These are phyloP conservation scores for Ophiostoma himal-ulmi DNA, from an alignment of 2,329 filamentous ascomycete genomes.

Conservation along the genomic window DNA sequence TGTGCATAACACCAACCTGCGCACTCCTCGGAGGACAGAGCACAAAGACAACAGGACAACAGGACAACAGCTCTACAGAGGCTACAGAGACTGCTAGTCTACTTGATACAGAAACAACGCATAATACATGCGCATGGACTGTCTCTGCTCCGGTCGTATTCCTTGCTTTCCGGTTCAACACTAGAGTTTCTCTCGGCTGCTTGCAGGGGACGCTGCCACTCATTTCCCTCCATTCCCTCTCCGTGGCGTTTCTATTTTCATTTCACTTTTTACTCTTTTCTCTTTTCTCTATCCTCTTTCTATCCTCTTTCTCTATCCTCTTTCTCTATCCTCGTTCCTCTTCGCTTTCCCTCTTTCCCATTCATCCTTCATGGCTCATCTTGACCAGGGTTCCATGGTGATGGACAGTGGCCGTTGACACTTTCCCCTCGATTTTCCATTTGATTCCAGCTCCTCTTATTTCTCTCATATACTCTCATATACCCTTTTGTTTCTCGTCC, in stretches of 20 bases:
- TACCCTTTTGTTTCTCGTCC: not conserved
- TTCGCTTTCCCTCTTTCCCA: not conserved
- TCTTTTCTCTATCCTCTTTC: not conserved
- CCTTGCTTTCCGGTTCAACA: not conserved
- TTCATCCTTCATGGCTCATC: constrained; percentile 1
- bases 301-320: not conserved
- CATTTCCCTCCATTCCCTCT: not conserved
- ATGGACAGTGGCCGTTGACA: constrained; percentile 6
- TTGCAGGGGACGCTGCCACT: not conserved
- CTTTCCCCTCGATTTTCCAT: not conserved
- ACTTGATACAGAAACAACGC: not conserved
- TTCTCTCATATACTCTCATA: not conserved
- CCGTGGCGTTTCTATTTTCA: not conserved
- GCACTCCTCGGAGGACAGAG: not conserved
- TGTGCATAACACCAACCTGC: not conserved
- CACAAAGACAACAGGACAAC: not conserved
- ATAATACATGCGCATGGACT: not conserved
- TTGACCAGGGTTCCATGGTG: not conserved
- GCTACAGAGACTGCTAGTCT: not conserved
- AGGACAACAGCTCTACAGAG: no score
- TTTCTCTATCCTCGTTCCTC: not conserved
- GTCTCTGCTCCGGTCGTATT: not conserved
- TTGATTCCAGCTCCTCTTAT: not conserved
- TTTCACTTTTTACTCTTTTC: not conserved
- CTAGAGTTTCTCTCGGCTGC: not conserved